These are phyloP conservation scores for Sporothrix luriei DNA, from an alignment of 2,329 filamentous ascomycete species.

Conservation along the genomic window DNA sequence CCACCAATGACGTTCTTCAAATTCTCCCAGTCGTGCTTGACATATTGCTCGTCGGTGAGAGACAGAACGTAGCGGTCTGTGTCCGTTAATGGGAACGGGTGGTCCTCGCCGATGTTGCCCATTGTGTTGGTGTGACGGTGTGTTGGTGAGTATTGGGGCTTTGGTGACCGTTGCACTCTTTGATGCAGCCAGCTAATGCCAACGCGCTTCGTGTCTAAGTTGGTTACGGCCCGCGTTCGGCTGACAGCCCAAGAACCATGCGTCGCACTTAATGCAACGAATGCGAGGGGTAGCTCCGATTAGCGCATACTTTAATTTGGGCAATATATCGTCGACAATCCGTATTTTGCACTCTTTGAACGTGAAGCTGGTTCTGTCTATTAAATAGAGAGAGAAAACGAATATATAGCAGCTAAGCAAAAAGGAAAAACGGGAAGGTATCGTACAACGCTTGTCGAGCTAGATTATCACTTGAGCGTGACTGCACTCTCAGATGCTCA, in stretches of 20 bases:
- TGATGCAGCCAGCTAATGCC: neutral
- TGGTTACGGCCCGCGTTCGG: constrained; percentile 11
- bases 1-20: constrained; percentile 68
- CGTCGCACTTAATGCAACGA: constrained; percentile 1
- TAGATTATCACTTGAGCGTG: too few species aligned
- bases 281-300: constrained; percentile 19
- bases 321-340: neutral
- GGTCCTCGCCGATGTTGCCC: constrained; percentile 43
- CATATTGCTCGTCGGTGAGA: constrained; percentile 70
- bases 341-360: too few species aligned
- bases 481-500: neutral
- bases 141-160: neutral
- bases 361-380: neutral
- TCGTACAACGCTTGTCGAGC: neutral
- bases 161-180: too few species aligned
- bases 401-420: neutral
- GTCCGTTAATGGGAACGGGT: constrained; percentile 63
- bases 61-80: constrained; percentile 61
- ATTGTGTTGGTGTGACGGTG: constrained; percentile 8
- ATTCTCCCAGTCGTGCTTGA: constrained; percentile 71
- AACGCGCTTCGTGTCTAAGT: constrained; percentile 23
- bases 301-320: neutral
- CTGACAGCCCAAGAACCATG: neutral
- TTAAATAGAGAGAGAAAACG: neutral
- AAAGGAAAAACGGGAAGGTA: neutral